Evolutionary conservation across 2,329 filamentous ascomycete genomes (phyloP).

Genomic region (Trichoderma sp.): DNA sequence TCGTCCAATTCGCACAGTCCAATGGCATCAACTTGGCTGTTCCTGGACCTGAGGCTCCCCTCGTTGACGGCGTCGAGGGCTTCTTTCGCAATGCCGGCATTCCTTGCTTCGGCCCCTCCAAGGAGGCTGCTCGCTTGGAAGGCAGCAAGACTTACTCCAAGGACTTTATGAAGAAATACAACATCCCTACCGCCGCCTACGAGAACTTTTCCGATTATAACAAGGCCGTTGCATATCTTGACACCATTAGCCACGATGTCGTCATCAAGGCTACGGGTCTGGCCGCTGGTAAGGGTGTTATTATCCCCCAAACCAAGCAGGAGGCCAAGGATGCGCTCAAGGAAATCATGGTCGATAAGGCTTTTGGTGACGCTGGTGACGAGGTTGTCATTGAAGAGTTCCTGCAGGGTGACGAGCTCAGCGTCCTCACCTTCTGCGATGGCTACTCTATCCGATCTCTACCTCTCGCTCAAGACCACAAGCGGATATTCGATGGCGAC

Average conservation of each 20-base stretch:
- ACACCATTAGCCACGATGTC: conserved; percentile 68
- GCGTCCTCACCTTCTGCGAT: conserved; percentile 88
- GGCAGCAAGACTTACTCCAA: conserved; percentile 97
- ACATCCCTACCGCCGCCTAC: conserved; percentile 88
- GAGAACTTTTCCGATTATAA: conserved; percentile 83
- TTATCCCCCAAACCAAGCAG: conserved; percentile 77
- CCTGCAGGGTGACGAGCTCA: conserved; percentile 86
- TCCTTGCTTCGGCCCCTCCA: conserved; percentile 81
- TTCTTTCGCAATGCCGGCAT: conserved; percentile 77
- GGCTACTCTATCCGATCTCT: conserved; percentile 81
- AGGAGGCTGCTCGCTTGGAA: conserved; percentile 85
- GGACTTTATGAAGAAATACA: conserved; percentile 92
- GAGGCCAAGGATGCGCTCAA: conserved; percentile 81
- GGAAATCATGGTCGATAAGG: conserved; percentile 86
- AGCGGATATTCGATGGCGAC: conserved; percentile 89
- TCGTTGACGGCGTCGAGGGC: conserved; percentile 86
- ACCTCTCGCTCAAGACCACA: conserved; percentile 94
- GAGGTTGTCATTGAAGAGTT: conserved; percentile 97
- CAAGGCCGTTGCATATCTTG: conserved; percentile 71
- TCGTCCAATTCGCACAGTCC: conserved; percentile 73
- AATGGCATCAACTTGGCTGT: conserved; percentile 80
- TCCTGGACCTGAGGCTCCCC: conserved; percentile 88
- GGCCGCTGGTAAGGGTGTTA: conserved; percentile 93
- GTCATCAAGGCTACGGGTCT: conserved; percentile 95
- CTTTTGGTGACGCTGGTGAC: conserved; percentile 83